Base-by-base conservation (phyloP, 2,329 filamentous ascomycete genomes). In the Colletotrichum sublineola region DNA sequence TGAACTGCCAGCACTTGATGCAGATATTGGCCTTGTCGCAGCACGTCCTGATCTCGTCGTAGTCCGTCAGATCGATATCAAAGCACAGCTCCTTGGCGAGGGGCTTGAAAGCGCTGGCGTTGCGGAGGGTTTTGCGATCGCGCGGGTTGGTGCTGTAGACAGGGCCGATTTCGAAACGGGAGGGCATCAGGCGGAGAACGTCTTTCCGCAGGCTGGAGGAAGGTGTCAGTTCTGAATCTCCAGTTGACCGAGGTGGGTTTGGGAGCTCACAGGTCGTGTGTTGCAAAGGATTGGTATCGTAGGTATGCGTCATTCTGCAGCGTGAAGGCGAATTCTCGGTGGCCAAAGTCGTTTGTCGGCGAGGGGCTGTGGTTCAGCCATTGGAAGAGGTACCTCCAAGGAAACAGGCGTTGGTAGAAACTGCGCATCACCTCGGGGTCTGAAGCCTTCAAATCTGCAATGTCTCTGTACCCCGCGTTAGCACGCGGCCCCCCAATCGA, bases 51-150 rank as follows among this genome's bases (percentile, higher is more conserved):
- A 99, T 94, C 75, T 97, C 94, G 80, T 99, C 96, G 83, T 99
- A 99, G 84, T 98, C 96, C 67, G 96, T 98, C 89, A 99, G 89
- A 89, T 99, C 96, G 78, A 99, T 98, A 92, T 99, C 96, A 82
- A 99, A 98, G 77, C 97, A 97, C 50, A 99, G 86, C 81, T 99
- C 96, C 81, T 99, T 99, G 68, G 93, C 89, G 42, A 98, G 82
- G 0, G 96, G 96, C 75, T 92, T 93, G 84, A 99, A 98, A 11
- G 94, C 90, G 60, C 90, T 90, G 46, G 92, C 89, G 81, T 95
- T 96, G 65, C 92, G 91, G 44, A 98, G 83, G 0, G 92, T 92
- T 84, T 98, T 99, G 78, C 96, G 92, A 78, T 99, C 96, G 77
- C 95, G 92, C 0, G 96, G 96, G 80, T 98, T 98, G 58, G 95